Conservation (phyloP, 2,329 filamentous ascomycete species). For the Balansia obtecta region DNA sequence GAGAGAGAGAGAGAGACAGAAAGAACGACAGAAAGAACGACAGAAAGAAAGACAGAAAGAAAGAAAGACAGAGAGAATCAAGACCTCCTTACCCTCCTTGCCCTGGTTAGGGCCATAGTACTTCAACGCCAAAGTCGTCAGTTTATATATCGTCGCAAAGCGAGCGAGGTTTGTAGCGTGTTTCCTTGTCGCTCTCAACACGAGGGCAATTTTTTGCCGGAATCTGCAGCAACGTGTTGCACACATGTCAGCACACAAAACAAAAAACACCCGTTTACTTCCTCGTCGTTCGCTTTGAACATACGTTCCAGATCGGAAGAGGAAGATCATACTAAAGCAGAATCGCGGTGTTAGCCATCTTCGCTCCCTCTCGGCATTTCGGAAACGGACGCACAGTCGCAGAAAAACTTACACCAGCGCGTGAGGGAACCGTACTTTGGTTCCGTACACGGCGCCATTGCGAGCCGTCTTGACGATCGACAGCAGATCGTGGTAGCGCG, state of each 20-base stretch:
- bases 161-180: constrained; percentile 86
- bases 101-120: constrained; percentile 44
- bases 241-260: neutral
- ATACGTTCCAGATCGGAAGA: constrained; percentile 85
- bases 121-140: constrained; percentile 63
- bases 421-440: constrained; percentile 96
- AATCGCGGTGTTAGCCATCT: neutral
- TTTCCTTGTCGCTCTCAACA: constrained; percentile 76
- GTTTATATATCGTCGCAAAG: constrained; percentile 87
- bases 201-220: constrained; percentile 62
- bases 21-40: too few species aligned
- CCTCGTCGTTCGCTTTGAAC: constrained; percentile 17
- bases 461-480: constrained; percentile 83
- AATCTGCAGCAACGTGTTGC: constrained; percentile 28
- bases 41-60: neutral
- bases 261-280: neutral
- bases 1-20: neutral
- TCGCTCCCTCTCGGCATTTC: neutral
- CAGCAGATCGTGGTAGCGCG: constrained; percentile 72
- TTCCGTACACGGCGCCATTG: constrained; percentile 93
- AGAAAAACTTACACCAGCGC: constrained; percentile 57
- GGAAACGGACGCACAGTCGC: neutral
- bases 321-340: constrained; percentile 69
- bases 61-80: neutral
- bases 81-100: constrained; percentile 36